A percentile compares a stretch with the other conserved stretches of the same genome.
phyloP scores from a whole-genome alignment of 257 asterid species.

The Coffea eugenioides region DNA sequence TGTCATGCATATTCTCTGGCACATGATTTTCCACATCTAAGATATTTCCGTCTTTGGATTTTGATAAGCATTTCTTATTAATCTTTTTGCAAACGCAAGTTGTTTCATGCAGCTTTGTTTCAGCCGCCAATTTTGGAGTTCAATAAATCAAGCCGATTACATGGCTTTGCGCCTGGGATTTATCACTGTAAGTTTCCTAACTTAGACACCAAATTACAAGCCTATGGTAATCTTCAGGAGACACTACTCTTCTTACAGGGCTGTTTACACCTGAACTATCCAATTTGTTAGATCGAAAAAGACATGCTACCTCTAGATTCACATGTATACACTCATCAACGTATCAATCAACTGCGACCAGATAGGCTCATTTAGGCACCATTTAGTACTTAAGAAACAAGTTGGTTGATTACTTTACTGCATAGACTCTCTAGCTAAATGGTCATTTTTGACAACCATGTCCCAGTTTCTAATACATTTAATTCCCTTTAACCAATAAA shows the following conservation, averaged over 20 bases:
- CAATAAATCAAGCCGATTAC: conserved; percentile 90
- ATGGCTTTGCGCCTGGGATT: conserved; percentile 86
- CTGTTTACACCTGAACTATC: neutral
- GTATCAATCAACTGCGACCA: neutral
- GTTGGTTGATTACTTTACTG: neutral
- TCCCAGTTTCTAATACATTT: neutral
- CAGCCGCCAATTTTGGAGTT: conserved; percentile 98
- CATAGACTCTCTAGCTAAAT: neutral
- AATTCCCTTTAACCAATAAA: neutral
- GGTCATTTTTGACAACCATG: neutral
- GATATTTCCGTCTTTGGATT: neutral
- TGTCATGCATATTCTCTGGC: neutral
- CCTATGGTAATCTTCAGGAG: neutral
- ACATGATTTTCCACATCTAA: neutral
- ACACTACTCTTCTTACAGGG: neutral
- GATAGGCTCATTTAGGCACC: too few relatives aligned
- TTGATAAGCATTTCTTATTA: neutral
- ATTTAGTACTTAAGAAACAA: too few relatives aligned
- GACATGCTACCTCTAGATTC: neutral
- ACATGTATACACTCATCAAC: neutral
- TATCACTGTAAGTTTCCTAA: conserved; percentile 50
- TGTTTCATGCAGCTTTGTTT: conserved; percentile 77
- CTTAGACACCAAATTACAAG: neutral
- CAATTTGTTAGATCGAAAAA: neutral
- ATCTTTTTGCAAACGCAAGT: conserved; percentile 1